Conservation (phyloP, 78 protist genomes). For the Dictyostelium brefeldianum region DNA sequence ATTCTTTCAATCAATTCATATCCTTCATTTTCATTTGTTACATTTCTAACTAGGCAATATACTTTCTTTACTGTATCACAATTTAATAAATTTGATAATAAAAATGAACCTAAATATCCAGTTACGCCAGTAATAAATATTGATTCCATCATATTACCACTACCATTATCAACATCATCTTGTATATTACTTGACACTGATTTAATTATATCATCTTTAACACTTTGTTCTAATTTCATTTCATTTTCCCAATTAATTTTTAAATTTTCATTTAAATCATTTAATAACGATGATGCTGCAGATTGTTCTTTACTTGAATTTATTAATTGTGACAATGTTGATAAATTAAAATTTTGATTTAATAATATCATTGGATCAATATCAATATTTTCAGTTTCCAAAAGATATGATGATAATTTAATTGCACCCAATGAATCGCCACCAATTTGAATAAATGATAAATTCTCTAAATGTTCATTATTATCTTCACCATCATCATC, state of each 20-base stretch:
- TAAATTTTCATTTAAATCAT: not conserved
- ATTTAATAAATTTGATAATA: conserved; percentile 24
- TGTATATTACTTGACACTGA: no score
- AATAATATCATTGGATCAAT: conserved; percentile 33
- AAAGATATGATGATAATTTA: conserved; percentile 23
- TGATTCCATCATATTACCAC: not conserved
- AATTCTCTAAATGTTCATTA: not conserved
- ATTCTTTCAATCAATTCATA: not conserved
- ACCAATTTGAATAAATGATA: conserved; percentile 64
- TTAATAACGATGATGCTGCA: not conserved
- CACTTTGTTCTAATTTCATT: conserved; percentile 26
- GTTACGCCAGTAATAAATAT: conserved; percentile 55
- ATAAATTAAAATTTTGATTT: conserved; percentile 43
- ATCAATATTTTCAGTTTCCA: conserved; percentile 47
- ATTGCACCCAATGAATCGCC: conserved; percentile 75
- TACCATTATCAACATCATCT: no score
- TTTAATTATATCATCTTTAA: not conserved
- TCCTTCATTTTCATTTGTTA: not conserved
- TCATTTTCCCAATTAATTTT: conserved; percentile 35
- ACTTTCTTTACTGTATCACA: not conserved
- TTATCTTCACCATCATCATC: not conserved
- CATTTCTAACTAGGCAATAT: conserved; percentile 54
- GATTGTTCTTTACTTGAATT: not conserved
- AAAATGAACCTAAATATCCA: conserved; percentile 59
- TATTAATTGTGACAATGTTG: not conserved